These are phyloP conservation scores for Nakazawaea peltata DNA, from an alignment of 805 yeast species.

Conservation along the genomic window DNA sequence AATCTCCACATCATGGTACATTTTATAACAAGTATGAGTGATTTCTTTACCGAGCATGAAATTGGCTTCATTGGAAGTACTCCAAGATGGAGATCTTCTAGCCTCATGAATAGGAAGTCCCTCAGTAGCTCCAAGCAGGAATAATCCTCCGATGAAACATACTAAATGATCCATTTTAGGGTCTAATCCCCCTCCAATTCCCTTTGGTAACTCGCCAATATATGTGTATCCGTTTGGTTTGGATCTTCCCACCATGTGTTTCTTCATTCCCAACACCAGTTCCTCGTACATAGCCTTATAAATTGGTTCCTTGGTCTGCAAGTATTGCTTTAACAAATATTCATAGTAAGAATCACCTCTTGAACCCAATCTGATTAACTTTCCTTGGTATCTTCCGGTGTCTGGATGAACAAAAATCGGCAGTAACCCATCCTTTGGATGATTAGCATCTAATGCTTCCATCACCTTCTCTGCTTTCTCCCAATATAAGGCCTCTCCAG, in stretches of 20 bases:
- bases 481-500: slow-evolving; percentile 80
- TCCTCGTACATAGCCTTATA: slow-evolving; percentile 73
- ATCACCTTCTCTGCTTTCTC: slow-evolving; percentile 66
- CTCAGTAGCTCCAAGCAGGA: slow-evolving; percentile 83
- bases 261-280: slow-evolving; percentile 69
- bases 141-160: slow-evolving; percentile 83
- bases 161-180: slow-evolving; percentile 89
- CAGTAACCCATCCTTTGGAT: slow-evolving; percentile 66
- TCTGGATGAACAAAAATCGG: slow-evolving; percentile 77
- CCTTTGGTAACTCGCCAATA: slow-evolving; percentile 71
- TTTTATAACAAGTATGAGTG: slow-evolving; percentile 73
- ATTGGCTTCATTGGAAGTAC: slow-evolving; percentile 48
- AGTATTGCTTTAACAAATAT: slow-evolving; percentile 75
- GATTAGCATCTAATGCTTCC: slow-evolving; percentile 56
- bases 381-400: slow-evolving; percentile 60
- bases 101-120: slow-evolving; percentile 57
- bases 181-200: slow-evolving; percentile 49
- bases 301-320: slow-evolving; percentile 63
- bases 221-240: slow-evolving; percentile 55
- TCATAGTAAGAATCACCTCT: slow-evolving; percentile 94
- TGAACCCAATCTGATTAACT: slow-evolving; percentile 71
- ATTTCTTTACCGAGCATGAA: slow-evolving; percentile 65
- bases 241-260: slow-evolving; percentile 52
- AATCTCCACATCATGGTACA: slow-evolving; percentile 61
- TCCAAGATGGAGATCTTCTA: slow-evolving; percentile 46